Conservation (phyloP, 768 basidiomycete genomes). For the Lentinula guzmanii region DNA sequence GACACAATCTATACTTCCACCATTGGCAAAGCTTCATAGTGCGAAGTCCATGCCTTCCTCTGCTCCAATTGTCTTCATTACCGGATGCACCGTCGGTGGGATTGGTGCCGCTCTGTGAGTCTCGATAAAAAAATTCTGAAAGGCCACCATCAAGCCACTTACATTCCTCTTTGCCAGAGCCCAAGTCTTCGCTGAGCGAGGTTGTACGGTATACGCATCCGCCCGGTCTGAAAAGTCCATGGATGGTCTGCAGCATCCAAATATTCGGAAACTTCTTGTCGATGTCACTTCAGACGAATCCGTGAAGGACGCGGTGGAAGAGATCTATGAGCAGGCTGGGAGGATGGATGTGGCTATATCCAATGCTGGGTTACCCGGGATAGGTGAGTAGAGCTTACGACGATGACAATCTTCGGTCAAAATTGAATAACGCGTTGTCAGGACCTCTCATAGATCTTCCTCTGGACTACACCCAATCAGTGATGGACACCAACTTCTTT, state of each 20-base stretch:
- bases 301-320: constrained; percentile 28
- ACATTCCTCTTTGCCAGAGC: constrained; percentile 24
- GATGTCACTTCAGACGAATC: constrained; percentile 40
- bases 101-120: constrained; percentile 41
- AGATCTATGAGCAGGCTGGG: constrained; percentile 34
- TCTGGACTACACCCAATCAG: constrained; percentile 14
- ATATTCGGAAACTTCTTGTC: constrained; percentile 29
- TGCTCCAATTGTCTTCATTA: constrained; percentile 33
- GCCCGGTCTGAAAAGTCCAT: constrained; percentile 40
- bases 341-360: constrained; percentile 48
- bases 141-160: too few species aligned
- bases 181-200: constrained; percentile 29
- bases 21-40: background rate
- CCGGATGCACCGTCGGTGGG: constrained; percentile 44
- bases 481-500: constrained; percentile 23
- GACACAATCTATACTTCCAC: too few species aligned
- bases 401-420: background rate
- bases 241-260: constrained; percentile 28
- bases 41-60: background rate
- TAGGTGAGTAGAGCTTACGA: background rate
- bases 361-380: constrained; percentile 36
- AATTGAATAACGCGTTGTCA: background rate
- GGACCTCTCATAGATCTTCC: constrained; percentile 22
- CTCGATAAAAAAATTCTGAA: too few species aligned
- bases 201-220: constrained; percentile 49